Percentiles rank a stretch among this genome's conserved stretches.
phyloP scores from a whole-genome alignment of 208 protist genomes.

The Kentomonas sorsogonicus region DNA sequence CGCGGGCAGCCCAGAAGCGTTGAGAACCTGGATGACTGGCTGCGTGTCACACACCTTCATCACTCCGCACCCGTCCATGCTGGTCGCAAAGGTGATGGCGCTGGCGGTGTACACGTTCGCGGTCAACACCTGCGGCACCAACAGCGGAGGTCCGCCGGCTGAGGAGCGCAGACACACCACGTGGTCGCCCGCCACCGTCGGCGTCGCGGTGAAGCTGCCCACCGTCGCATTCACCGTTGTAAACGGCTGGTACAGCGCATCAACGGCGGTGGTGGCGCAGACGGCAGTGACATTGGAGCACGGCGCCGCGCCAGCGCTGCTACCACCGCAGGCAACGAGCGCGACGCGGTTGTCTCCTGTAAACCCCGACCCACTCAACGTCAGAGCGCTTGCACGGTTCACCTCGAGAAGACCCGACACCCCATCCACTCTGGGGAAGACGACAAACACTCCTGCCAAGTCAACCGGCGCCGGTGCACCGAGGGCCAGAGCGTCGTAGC shows the following conservation, averaged over 20 bases:
- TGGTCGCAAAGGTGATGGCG: conserved; percentile 36
- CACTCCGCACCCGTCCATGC: conserved; percentile 40
- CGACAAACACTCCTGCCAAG: too few relatives aligned
- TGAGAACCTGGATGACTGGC: conserved; percentile 47
- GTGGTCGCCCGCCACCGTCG: conserved; percentile 36
- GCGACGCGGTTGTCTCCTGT: conserved; percentile 40
- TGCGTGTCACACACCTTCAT: conserved; percentile 43
- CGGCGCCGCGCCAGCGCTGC: not conserved
- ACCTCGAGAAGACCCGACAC: conserved; percentile 34
- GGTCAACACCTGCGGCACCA: conserved; percentile 28
- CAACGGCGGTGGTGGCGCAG: too few relatives aligned
- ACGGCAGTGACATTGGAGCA: conserved; percentile 2
- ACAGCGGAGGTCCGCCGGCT: conserved; percentile 11
- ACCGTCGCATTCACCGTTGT: conserved; percentile 23
- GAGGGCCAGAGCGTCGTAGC: conserved; percentile 40
- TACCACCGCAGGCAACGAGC: conserved; percentile 23
- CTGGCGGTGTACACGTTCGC: conserved; percentile 36
- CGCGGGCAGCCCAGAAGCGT: conserved; percentile 28
- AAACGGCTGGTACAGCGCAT: conserved; percentile 44
- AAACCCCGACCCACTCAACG: conserved; percentile 52
- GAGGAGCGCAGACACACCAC: conserved; percentile 55
- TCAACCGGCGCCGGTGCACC: conserved; percentile 35
- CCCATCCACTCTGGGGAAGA: conserved; percentile 35
- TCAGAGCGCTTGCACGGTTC: conserved; percentile 34
- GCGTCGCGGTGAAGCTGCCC: conserved; percentile 47